Base-by-base conservation (phyloP, 345 rosid genomes). In the Hibiscus tridactylites region DNA sequence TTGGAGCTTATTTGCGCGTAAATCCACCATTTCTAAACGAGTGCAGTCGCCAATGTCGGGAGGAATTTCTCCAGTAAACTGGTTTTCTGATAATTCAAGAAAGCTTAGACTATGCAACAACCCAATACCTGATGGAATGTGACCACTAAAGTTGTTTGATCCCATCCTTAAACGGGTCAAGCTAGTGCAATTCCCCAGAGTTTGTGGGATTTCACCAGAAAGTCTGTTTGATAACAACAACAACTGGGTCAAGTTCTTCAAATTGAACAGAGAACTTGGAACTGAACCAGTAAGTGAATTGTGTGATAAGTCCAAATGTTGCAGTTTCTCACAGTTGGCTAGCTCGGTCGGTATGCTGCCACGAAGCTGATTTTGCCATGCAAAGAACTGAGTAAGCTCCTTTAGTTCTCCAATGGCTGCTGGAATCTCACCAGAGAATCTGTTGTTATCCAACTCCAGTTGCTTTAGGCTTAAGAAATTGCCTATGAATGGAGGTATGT, bases 231-330 rank as follows among this genome's bases (percentile, higher is more conserved):
- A 84, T 75, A 89, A 75, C 78, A 89, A 77, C 75, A 89, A 61
- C 75, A 89, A 76, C 69, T 87, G 87, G 13, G 76, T 78, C 74
- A 87, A 70, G 81, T 85, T 83, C 72, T 79, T 80, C 73, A 89
- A 84, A 52, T 80, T 81, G 78, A 89, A 89, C 65, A 89, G 84
- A 76, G 85, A 73, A 46, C 75, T 65, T 5, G 94, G 94, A 70
- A 89, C 74, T 24, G 88, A 80, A 46, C 94, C 90, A 1, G 83
- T 79, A 8, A 89, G 83, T 74, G 63, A 70, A 72, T 89, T 87
- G 77, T 87, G 90, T 6, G 94, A 89, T 72, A 89, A 79, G 77
- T 89, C 94, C 79, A 89, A 67, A 19, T 88, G 83, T 82, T 89
- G 81, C 64, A 89, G 88, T 52, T 83, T 82, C 80, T 71, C 53